These are phyloP conservation scores for Arthroderma sp. DNA, from an alignment of 2,329 filamentous ascomycete species.

Conservation along the genomic window DNA sequence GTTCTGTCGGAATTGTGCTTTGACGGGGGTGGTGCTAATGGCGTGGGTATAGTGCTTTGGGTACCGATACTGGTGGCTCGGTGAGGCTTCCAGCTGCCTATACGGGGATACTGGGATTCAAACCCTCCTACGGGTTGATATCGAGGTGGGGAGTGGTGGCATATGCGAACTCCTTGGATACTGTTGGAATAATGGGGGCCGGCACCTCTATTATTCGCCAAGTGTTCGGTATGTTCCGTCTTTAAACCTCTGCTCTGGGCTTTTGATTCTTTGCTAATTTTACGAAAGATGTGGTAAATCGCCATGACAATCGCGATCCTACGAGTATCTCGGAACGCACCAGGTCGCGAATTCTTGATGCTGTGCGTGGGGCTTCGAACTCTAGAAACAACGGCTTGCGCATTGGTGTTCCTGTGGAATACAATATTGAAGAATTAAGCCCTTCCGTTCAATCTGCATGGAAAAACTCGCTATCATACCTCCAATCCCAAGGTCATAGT, in stretches of 20 bases:
- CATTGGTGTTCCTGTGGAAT: slow-evolving; percentile 56
- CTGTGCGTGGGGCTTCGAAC: slow-evolving; percentile 12
- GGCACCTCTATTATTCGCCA: slow-evolving; percentile 40
- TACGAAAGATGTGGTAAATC: slow-evolving; percentile 36
- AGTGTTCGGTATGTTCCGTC: slow-evolving; percentile 33
- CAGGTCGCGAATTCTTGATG: slow-evolving; percentile 35
- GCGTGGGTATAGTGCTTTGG: slow-evolving; percentile 47
- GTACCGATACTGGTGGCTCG: slow-evolving; percentile 87
- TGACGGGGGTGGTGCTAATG: slow-evolving; percentile 2
- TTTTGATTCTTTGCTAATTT: slow-evolving; percentile 2
- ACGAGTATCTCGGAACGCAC: slow-evolving; percentile 52
- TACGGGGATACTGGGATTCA: slow-evolving; percentile 70
- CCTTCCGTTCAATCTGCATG: slow-evolving; percentile 57
- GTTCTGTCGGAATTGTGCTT: slow-evolving; percentile 14
- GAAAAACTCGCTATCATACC: slow-evolving; percentile 44
- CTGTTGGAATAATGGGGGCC: slow-evolving; percentile 61
- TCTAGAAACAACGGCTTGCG: slow-evolving; percentile 21
- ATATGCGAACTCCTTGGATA: slow-evolving; percentile 87
- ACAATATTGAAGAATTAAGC: slow-evolving; percentile 74
- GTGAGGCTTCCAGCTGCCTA: slow-evolving; percentile 81
- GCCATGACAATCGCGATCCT: slow-evolving; percentile 58
- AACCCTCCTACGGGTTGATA: slow-evolving; percentile 79
- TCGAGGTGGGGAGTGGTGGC: slow-evolving; percentile 77
- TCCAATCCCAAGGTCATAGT: slow-evolving; percentile 54
- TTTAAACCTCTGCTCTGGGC: neutral